Evolutionary conservation across 2,329 filamentous ascomycete genomes (phyloP).

Genomic region (Thelonectria rubi): DNA sequence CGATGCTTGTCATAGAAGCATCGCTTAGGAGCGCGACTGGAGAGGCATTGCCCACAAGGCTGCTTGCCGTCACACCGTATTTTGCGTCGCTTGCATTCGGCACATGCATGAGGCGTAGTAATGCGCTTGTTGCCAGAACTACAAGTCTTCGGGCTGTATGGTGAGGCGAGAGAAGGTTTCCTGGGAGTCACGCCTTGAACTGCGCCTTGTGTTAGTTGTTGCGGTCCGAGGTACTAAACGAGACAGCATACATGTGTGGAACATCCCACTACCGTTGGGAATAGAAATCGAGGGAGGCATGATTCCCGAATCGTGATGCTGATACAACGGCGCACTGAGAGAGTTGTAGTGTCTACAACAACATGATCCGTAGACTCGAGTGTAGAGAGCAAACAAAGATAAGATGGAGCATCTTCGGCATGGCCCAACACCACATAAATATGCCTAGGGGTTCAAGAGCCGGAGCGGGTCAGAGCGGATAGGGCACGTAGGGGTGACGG

Average conservation of each 20-base stretch:
- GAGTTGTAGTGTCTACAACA: slow-evolving; percentile 7
- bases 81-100: slow-evolving; percentile 81
- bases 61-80: slow-evolving; percentile 85
- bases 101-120: slow-evolving; percentile 72
- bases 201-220: slow-evolving; percentile 32
- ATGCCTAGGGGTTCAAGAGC: slow-evolving; percentile 10
- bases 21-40: slow-evolving; percentile 80
- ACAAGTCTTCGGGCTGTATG: slow-evolving; percentile 50
- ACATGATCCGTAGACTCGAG: slow-evolving; percentile 8
- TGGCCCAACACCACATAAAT: slow-evolving; percentile 7
- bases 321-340: slow-evolving; percentile 3
- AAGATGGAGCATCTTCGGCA: slow-evolving; percentile 10
- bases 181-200: slow-evolving; percentile 64
- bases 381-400: not conserved
- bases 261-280: slow-evolving; percentile 53
- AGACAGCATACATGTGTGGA: slow-evolving; percentile 39
- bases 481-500: slow-evolving; percentile 16
- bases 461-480: slow-evolving; percentile 12
- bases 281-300: slow-evolving; percentile 56
- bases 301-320: slow-evolving; percentile 13
- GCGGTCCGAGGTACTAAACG: slow-evolving; percentile 3
- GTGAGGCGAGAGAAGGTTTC: slow-evolving; percentile 56
- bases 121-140: slow-evolving; percentile 57
- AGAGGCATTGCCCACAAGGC: slow-evolving; percentile 84
- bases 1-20: slow-evolving; percentile 86